A percentile compares a stretch with the other conserved stretches of the same genome.
phyloP scores from a whole-genome alignment of 805 yeast genomes.

The Saturnispora mendoncae region DNA sequence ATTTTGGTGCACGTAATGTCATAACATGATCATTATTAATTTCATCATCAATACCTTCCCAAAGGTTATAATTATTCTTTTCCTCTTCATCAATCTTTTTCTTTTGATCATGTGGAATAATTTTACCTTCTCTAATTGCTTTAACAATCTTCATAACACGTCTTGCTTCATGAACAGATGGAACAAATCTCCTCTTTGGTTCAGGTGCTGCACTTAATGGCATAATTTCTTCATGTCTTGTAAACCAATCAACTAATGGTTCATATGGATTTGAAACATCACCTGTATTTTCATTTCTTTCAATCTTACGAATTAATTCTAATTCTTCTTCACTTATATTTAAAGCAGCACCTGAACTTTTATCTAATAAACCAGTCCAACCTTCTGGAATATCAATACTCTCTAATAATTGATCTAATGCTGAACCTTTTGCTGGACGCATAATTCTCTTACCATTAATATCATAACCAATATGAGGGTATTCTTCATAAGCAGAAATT shows the following conservation, averaged over 20 bases:
- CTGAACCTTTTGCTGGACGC: slow-evolving; percentile 98
- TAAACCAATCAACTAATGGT: slow-evolving; percentile 93
- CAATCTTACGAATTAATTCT: slow-evolving; percentile 79
- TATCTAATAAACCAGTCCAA: slow-evolving; percentile 95
- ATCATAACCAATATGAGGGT: slow-evolving; percentile 95
- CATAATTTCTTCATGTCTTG: slow-evolving; percentile 74
- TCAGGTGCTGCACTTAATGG: slow-evolving; percentile 92
- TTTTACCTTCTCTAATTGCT: slow-evolving; percentile 94
- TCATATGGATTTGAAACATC: slow-evolving; percentile 80
- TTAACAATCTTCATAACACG: slow-evolving; percentile 91
- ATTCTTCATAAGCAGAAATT: slow-evolving; percentile 85
- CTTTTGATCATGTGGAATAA: slow-evolving; percentile 62
- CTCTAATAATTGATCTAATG: slow-evolving; percentile 83
- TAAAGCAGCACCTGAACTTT: slow-evolving; percentile 75
- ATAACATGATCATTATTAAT: slow-evolving; percentile 67
- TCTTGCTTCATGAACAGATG: slow-evolving; percentile 95
- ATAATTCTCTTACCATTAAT: slow-evolving; percentile 96
- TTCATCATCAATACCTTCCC: slow-evolving; percentile 58
- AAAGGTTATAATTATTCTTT: slow-evolving; percentile 58
- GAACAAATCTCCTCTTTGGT: slow-evolving; percentile 94
- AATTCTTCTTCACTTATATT: slow-evolving; percentile 81
- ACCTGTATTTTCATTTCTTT: slow-evolving; percentile 75
- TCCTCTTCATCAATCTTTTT: slow-evolving; percentile 40
- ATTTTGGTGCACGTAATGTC: slow-evolving; percentile 90
- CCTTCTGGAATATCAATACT: slow-evolving; percentile 93